Evolutionary conservation across 2,329 filamentous ascomycete genomes (phyloP), one percentile per base, ranked within the genome.

Genomic region (Diaporthe ilicicola): DNA sequence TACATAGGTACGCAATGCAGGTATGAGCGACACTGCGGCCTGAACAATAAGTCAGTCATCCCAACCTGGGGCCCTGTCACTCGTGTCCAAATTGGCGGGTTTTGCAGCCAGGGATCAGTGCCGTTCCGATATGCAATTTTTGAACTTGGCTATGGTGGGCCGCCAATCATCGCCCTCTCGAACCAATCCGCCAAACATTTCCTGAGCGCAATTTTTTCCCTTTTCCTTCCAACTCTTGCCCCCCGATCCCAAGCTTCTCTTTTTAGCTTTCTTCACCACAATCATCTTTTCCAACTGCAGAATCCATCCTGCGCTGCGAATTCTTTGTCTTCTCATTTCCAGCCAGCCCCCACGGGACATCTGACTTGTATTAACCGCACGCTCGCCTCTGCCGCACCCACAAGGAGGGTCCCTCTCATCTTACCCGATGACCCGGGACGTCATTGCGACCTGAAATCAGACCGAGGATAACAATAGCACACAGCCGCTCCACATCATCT

Each of bases 391-490:
- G 22, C 34, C 19, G 9, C 51, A 9, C 44, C 42, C 39, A 24
- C 50, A 50, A 29, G 24, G 29, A 46, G 37, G 37, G 53, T 53
- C 13, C 32, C 39, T 61, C 50, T 68, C 29, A 42, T 39, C 29
- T 44, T 9, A 55, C 44, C 22, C 4, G 32, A 51, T 22, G 39
- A 69, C 64, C 22, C 34, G 15, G 65, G 62, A 72, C 71, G 71
- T 72, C 71, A 72, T 72, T 59, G 27, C 59, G 50, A 65, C 66
- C 66, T 24, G 24, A 56, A 51, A 44, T 39, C 42, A 64, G 42
- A 68, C 53, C 53, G 39, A 46, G n/a, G 29, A 59, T 37, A 59
- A 59, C 54, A 68, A 68, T 48, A 68, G 65, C 27, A 56, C 27
- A 56, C 65, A 59, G n/a, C 32, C 37, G 42, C 39, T 29, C 29